These are phyloP conservation scores for Triangularia verruculosa DNA, from an alignment of 2,329 filamentous ascomycete species.

Conservation along the genomic window DNA sequence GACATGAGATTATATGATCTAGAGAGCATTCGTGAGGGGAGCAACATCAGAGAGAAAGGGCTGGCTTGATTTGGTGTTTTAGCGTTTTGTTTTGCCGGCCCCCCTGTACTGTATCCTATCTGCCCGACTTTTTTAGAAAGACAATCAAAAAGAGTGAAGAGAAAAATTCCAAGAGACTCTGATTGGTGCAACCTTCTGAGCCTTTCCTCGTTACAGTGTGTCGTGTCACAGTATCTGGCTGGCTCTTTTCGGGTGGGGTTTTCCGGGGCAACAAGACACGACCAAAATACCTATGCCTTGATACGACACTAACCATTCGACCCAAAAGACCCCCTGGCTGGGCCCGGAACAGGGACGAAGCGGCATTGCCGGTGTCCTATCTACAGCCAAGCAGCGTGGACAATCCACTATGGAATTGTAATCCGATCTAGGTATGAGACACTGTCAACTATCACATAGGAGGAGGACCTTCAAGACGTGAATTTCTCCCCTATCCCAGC, in stretches of 20 bases:
- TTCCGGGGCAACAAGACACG: background rate
- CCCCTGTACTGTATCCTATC: background rate
- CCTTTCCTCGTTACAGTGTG: background rate
- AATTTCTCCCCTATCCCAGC: too few species aligned
- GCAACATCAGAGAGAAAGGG: background rate
- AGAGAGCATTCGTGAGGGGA: background rate
- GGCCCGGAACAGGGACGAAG: background rate
- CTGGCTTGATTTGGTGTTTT: background rate
- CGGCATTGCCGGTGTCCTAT: background rate
- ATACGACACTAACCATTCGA: background rate
- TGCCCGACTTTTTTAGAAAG: background rate
- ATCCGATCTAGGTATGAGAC: too few species aligned
- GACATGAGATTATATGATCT: background rate
- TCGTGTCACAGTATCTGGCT: background rate
- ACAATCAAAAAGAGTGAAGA: background rate
- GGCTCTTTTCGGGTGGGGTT: background rate
- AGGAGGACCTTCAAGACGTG: too few species aligned
- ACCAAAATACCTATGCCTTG: too few species aligned
- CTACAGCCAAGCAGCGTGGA: background rate
- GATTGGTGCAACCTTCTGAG: background rate
- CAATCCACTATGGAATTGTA: background rate
- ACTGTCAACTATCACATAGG: too few species aligned
- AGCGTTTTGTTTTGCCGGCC: background rate
- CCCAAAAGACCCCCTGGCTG: background rate
- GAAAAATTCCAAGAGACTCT: background rate